Base-by-base conservation (phyloP, 345 rosid genomes). In the Salix caprea region DNA sequence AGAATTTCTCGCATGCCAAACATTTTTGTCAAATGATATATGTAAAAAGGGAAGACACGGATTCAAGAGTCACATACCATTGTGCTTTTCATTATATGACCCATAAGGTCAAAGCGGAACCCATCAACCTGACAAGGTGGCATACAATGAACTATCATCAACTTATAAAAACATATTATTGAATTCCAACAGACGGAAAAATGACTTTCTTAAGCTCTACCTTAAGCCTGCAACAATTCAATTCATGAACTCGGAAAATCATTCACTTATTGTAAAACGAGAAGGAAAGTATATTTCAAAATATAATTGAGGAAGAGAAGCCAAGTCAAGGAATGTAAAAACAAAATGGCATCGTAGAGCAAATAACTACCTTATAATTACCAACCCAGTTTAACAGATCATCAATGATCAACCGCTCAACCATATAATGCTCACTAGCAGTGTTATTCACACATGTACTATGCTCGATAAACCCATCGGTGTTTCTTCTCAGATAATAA, bases 351-450 rank as follows among this genome's bases (percentile, higher is more conserved):
- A 46, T 46, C 18, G 5, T 11, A 54, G 68, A 62, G 72, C 10
- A 77, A 78, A 36, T 69, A 70, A 71, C 76, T 81, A 95, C 99
- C 99, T 95, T 95, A 78, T 93, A 95, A 71, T 95, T 87, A 39
- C 87, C 83, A 70, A 84, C 92, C 99, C 99, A 95, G 78, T 80
- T 83, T 72, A 91, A 80, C 76, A 95, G 91, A 84, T 95, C 99
- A 81, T 95, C 97, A 52, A 89, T 54, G 58, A 95, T 90, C 84
- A 95, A 80, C 67, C 97, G 94, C 77, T 89, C 96, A 70, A 88
- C 94, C 99, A 95, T 93, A 78, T 89, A 90, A 85, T 95, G 99
- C 88, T 95, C 99, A 21, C 99, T 95, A 70, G 99, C 99, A 65
- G 97, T 92, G 87, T 95, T 92, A 76, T 95, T 95, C 79, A 90